Percentiles rank a stretch among this genome's conserved stretches.
These are phyloP conservation scores for Boletus sp. DNA, from an alignment of 1,284 basidiomycete genomes.

Conservation along the genomic window DNA sequence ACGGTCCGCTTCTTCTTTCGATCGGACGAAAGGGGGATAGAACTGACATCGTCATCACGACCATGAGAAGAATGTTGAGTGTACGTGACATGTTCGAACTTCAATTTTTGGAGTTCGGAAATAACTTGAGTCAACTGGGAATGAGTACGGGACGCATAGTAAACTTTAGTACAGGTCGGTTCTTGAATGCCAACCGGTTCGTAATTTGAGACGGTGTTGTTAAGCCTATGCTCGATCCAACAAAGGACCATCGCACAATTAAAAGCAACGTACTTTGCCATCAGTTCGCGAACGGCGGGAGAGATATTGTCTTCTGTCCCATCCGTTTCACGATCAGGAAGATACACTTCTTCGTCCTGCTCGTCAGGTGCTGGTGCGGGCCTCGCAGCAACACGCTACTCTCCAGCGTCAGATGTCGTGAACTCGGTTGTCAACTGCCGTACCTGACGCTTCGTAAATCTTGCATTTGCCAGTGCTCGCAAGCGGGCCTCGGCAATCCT, in stretches of 20 bases:
- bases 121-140: slow-evolving; percentile 91
- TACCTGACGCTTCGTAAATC: slow-evolving; percentile 59
- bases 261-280: slow-evolving; percentile 70
- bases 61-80: slow-evolving; percentile 1
- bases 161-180: slow-evolving; percentile 76
- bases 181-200: slow-evolving; percentile 37
- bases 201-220: slow-evolving; percentile 5
- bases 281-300: slow-evolving; percentile 74
- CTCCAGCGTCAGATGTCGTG: slow-evolving; percentile 11
- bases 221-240: slow-evolving; percentile 22
- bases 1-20: slow-evolving; percentile 22
- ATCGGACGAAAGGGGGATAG: neutral
- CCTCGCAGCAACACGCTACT: slow-evolving; percentile 22
- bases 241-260: no score
- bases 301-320: slow-evolving; percentile 62
- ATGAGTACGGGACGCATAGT: slow-evolving; percentile 93
- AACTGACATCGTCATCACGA: slow-evolving; percentile 11
- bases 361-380: slow-evolving; percentile 11
- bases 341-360: slow-evolving; percentile 53
- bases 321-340: slow-evolving; percentile 50
- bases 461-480: slow-evolving; percentile 51
- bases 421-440: slow-evolving; percentile 20
- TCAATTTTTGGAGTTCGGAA: slow-evolving; percentile 77
- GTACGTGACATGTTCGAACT: slow-evolving; percentile 33
- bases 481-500: slow-evolving; percentile 59